phyloP scores from a whole-genome alignment of 495 filamentous ascomycete genomes.

The Parathielavia appendiculata region DNA sequence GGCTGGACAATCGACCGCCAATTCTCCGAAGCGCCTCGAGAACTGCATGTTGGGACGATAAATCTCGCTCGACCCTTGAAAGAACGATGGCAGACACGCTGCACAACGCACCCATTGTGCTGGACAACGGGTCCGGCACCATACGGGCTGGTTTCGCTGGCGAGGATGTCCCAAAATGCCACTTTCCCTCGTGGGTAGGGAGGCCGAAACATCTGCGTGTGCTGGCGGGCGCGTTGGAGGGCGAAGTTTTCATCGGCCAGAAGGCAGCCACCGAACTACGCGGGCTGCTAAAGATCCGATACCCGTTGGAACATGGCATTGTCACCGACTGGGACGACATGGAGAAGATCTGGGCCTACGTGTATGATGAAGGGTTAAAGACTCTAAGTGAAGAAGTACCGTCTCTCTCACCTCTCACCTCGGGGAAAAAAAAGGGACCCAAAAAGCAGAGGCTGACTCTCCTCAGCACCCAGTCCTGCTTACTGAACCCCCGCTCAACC shows the following conservation, averaged over 20 bases:
- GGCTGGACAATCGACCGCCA: neutral
- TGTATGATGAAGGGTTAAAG: conserved; percentile 67
- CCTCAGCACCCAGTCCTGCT: conserved; percentile 85
- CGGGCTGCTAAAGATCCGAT: conserved; percentile 89
- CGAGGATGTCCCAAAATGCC: conserved; percentile 90
- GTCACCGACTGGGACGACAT: conserved; percentile 99
- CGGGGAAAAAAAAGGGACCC: too few relatives aligned
- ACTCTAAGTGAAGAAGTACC: conserved; percentile 89
- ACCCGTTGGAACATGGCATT: conserved; percentile 95
- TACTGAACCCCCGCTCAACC: conserved; percentile 95
- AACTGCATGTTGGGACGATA: conserved; percentile 9
- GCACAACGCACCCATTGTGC: conserved; percentile 95
- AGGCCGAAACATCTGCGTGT: conserved; percentile 96
- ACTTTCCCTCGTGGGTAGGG: conserved; percentile 97
- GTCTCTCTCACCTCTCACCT: neutral
- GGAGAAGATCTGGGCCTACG: conserved; percentile 94
- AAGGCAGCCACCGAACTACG: conserved; percentile 84
- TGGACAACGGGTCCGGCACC: conserved; percentile 98
- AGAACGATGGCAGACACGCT: conserved; percentile 69
- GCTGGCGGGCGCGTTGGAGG: conserved; percentile 90
- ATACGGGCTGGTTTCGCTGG: conserved; percentile 97
- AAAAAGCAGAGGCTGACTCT: conserved; percentile 11
- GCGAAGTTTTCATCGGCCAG: conserved; percentile 94
- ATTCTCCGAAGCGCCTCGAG: neutral
- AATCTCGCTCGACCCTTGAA: too few relatives aligned